A percentile compares a stretch with the other conserved stretches of the same genome.
phyloP scores from a whole-genome alignment of 345 rosid genomes.

The Citrus sp. region DNA sequence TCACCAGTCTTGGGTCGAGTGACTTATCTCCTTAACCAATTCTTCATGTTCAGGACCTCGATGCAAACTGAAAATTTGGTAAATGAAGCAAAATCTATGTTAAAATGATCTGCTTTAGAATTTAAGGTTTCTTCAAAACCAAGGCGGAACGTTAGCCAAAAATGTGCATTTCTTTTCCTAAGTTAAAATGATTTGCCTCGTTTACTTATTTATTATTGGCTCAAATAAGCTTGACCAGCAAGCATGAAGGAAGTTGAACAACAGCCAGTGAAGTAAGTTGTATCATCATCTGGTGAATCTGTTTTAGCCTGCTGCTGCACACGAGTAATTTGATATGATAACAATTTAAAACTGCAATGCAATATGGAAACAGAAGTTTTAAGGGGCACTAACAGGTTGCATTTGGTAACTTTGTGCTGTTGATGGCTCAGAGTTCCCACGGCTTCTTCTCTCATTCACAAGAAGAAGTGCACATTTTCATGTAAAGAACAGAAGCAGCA shows the following conservation, averaged over 20 bases:
- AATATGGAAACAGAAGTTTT: not conserved
- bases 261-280: conserved; percentile 21
- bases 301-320: conserved; percentile 16
- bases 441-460: conserved; percentile 39
- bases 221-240: not conserved
- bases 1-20: not conserved
- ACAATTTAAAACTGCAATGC: not conserved
- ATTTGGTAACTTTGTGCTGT: conserved; percentile 7
- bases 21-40: not conserved
- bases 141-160: not conserved
- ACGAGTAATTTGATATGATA: not conserved
- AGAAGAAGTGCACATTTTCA: conserved; percentile 73
- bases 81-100: no score
- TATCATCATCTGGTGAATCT: conserved; percentile 16
- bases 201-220: not conserved
- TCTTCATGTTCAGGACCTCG: not conserved
- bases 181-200: not conserved
- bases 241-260: conserved; percentile 26
- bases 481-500: conserved; percentile 56
- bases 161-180: not conserved
- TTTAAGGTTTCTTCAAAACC: no score
- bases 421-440: conserved; percentile 9
- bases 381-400: conserved; percentile 24
- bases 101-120: no score
- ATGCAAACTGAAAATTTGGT: conserved; percentile 1